Evolutionary conservation across 169 alveolate species (phyloP), one percentile per base, ranked within the genome.

Genomic region (Cryptosporidium sp.): DNA sequence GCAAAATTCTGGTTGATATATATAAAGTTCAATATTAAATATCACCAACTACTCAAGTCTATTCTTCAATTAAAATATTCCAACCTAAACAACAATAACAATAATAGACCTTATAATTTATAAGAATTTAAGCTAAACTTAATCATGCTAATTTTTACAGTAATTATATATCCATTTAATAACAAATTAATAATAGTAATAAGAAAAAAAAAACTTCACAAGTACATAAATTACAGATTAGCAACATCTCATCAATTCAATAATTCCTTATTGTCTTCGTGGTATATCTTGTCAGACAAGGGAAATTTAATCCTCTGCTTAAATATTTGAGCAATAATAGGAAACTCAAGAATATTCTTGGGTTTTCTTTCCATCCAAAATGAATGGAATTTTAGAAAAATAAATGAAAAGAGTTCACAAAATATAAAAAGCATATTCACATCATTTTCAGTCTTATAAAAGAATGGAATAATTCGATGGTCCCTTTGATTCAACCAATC

Each of bases 401-500:
- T 68, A 52, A 60, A 84, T 21, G 84, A 71, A 39, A 69, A 75
- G 39, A 89, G 52, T 45, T 67, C 87, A 68, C 85, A 56, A 68
- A 75, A 89, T 21, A 86, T 84, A 33, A 52, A 12, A 26, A 70
- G 68, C 80, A 48, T 73, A 33, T 73, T 73, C 12, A 67, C 39
- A 67, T 86, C 93, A 29, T 75, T 69, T 56, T 75, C 39, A 44
- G 69, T 69, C 67, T 75, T 68, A 70, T 84, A 65, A 42, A 58
- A 68, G 35, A 52, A 51, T 29, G 29, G 85, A 26, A 58, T 62
- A 42, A 37, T 84, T 65, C 70, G 70, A 31, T 51, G 87, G 86
- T 53, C 91, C 39, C 89, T 80, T 70, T 89, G 91, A 69, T 84
- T 56, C 16, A 89, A 69, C 93, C 93, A 89, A 61, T 89, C 93